These are phyloP conservation scores for Arctium lappa DNA, from an alignment of 129 eudicot species.

Conservation along the genomic window DNA sequence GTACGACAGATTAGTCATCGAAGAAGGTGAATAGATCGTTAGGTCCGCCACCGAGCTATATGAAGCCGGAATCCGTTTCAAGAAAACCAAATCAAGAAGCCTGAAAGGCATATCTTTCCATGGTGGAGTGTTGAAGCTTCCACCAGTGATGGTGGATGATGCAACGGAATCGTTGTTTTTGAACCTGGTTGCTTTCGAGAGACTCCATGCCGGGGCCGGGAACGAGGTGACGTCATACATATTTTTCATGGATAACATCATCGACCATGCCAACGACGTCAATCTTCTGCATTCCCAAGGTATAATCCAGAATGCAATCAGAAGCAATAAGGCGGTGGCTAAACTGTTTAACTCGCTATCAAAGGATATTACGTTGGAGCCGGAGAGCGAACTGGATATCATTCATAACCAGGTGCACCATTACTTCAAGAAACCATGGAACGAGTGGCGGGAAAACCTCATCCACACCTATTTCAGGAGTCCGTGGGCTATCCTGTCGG, in stretches of 20 bases:
- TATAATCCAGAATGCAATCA: conserved; percentile 47
- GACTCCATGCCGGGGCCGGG: conserved; percentile 73
- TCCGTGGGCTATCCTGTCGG: conserved; percentile 64
- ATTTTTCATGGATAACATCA: conserved; percentile 61
- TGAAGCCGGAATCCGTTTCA: conserved; percentile 62
- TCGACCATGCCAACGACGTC: conserved; percentile 47
- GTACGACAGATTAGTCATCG: conserved; percentile 15
- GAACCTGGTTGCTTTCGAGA: conserved; percentile 69
- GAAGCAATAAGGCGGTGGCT: conserved; percentile 55
- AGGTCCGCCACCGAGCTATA: conserved; percentile 58
- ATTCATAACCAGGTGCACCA: conserved; percentile 47
- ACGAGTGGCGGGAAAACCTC: conserved; percentile 57
- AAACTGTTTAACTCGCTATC: conserved; percentile 54
- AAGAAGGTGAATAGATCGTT: conserved; percentile 42
- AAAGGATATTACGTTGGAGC: conserved; percentile 49
- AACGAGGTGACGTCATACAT: conserved; percentile 58
- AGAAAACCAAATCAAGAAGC: conserved; percentile 45
- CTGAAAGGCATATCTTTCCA: conserved; percentile 53
- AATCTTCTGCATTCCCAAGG: conserved; percentile 45
- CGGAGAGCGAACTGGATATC: conserved; percentile 35
- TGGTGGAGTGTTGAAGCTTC: conserved; percentile 53
- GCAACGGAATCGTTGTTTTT: conserved; percentile 49
- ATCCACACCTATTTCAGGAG: conserved; percentile 51
- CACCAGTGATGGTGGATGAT: conserved; percentile 55
- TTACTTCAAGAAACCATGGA: conserved; percentile 46